phyloP scores from a whole-genome alignment of 179 eudicot species.

The Silene vulgaris region DNA sequence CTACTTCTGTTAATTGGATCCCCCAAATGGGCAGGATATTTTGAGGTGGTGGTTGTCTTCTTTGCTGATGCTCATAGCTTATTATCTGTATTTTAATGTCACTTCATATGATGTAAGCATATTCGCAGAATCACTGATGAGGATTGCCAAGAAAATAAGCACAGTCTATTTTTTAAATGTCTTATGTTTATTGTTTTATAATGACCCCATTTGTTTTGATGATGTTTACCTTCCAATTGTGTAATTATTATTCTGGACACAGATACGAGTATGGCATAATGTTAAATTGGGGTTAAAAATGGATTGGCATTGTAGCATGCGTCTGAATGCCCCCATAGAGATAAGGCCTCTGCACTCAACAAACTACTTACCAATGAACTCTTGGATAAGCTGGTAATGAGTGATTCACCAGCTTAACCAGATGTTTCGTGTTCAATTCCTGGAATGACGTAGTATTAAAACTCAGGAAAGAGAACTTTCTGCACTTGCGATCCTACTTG shows the following conservation, averaged over 20 bases:
- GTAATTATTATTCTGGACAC: background rate
- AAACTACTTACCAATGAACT: background rate
- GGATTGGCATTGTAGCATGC: no score
- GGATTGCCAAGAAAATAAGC: background rate
- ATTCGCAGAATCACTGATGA: background rate
- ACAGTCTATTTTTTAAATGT: background rate
- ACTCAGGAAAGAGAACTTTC: no score
- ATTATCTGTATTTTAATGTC: background rate
- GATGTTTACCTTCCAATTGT: slow-evolving; percentile 8
- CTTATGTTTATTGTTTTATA: background rate
- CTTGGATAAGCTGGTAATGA: no score
- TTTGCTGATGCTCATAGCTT: slow-evolving; percentile 6
- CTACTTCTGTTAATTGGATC: slow-evolving; percentile 11
- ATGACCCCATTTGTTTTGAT: background rate
- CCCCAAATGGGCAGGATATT: slow-evolving; percentile 20
- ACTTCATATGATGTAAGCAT: slow-evolving; percentile 17
- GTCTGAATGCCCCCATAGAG: background rate
- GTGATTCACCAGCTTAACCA: no score
- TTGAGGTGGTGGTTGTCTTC: slow-evolving; percentile 6
- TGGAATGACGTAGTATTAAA: no score
- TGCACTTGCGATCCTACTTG: no score
- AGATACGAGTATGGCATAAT: background rate
- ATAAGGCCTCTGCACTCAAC: background rate
- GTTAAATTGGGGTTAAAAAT: background rate
- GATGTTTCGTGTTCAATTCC: no score